These are phyloP conservation scores for Mycena filopes DNA, from an alignment of 768 basidiomycete species.

Conservation along the genomic window DNA sequence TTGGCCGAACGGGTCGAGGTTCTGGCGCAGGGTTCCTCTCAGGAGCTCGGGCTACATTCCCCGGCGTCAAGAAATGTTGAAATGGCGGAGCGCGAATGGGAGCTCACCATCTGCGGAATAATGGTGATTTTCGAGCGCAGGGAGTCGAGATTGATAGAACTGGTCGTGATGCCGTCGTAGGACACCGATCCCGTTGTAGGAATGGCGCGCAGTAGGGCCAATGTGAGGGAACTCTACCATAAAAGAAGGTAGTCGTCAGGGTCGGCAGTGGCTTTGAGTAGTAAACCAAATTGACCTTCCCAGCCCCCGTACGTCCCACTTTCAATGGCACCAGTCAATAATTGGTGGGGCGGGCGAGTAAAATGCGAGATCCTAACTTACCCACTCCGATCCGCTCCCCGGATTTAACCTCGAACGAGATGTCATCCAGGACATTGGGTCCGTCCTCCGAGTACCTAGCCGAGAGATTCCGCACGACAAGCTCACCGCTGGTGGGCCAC, in stretches of 20 bases:
- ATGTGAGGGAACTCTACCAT: constrained; percentile 69
- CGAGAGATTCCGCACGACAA: constrained; percentile 62
- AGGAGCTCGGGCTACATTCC: constrained; percentile 45
- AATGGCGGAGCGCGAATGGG: too few species aligned
- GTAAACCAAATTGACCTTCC: constrained; percentile 46
- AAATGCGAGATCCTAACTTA: constrained; percentile 27
- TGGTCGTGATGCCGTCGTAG: constrained; percentile 54
- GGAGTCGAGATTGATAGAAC: constrained; percentile 53
- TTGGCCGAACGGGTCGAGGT: constrained; percentile 59
- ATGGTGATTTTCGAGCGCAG: constrained; percentile 58
- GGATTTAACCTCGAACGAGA: constrained; percentile 61
- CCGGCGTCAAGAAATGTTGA: neutral
- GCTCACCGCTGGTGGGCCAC: constrained; percentile 71
- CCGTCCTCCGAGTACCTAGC: constrained; percentile 64
- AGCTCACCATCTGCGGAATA: constrained; percentile 43
- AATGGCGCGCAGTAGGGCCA: constrained; percentile 62
- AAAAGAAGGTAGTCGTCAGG: constrained; percentile 16
- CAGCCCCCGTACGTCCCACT: constrained; percentile 59
- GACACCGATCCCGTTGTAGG: constrained; percentile 43
- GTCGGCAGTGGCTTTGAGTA: neutral
- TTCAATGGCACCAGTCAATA: neutral
- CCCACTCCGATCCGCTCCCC: constrained; percentile 67
- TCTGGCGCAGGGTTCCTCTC: constrained; percentile 54
- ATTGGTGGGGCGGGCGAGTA: neutral
- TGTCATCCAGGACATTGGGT: constrained; percentile 63